phyloP scores from a whole-genome alignment of 2,329 filamentous ascomycete genomes.

The Paracorniculantispora psalliotae region DNA sequence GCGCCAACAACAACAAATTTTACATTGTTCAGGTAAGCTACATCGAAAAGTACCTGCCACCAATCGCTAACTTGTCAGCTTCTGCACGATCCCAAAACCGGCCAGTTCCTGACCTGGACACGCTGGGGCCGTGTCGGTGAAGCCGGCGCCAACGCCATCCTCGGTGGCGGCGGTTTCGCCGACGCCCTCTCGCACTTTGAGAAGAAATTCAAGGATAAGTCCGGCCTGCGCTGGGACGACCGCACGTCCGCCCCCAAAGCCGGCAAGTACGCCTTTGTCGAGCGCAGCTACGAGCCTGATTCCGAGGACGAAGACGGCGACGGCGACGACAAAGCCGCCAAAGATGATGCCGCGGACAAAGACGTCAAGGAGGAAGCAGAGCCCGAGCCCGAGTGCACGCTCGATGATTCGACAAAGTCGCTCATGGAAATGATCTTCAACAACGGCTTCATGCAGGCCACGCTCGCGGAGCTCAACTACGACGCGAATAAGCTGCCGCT shows the following conservation, averaged over 20 bases:
- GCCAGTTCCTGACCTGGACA: constrained; percentile 60
- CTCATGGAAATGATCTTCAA: constrained; percentile 84
- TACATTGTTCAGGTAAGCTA: constrained; percentile 63
- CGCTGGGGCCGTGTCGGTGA: constrained; percentile 77
- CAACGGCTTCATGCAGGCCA: constrained; percentile 60
- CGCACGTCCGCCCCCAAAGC: constrained; percentile 52
- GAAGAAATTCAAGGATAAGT: constrained; percentile 59
- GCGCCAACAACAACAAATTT: constrained; percentile 76
- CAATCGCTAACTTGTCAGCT: constrained; percentile 29
- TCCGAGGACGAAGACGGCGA: constrained; percentile 51
- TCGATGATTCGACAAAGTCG: constrained; percentile 56
- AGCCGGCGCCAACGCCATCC: constrained; percentile 41
- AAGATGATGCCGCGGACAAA: constrained; percentile 31
- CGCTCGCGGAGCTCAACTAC: constrained; percentile 65
- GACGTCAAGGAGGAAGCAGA: constrained; percentile 30
- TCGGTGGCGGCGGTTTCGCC: constrained; percentile 38
- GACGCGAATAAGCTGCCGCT: constrained; percentile 73
- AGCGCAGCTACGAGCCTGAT: constrained; percentile 69
- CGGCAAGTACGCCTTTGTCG: constrained; percentile 75
- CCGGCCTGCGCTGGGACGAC: constrained; percentile 51
- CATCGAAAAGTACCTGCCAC: neutral
- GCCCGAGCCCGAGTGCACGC: constrained; percentile 46
- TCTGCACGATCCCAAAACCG: constrained; percentile 32
- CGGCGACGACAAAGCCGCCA: constrained; percentile 17
- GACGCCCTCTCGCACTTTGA: constrained; percentile 48